Base-by-base conservation (phyloP, 2,329 filamentous ascomycete species). In the Calonectria hawksworthii region DNA sequence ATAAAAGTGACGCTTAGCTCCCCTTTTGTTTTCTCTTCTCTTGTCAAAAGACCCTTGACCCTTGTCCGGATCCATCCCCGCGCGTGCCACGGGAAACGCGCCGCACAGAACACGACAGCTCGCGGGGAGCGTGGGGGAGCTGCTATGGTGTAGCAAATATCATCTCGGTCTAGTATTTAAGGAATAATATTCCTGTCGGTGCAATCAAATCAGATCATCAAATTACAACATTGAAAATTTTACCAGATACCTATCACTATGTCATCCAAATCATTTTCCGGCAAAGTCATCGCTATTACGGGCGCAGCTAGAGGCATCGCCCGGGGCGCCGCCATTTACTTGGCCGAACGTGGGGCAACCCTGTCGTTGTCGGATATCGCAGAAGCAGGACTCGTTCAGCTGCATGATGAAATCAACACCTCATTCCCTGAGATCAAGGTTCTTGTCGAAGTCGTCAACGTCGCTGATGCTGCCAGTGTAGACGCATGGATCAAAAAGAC, bases 21-120 rank as follows among this genome's bases (percentile, higher is more conserved):
- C n/a, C n/a, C n/a, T n/a, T n/a, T n/a, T n/a, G n/a, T n/a, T n/a
- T n/a, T n/a, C n/a, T n/a, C n/a, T n/a, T n/a, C n/a, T 44, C 41
- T n/a, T 44, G 18, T n/a, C 2, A 10, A 8, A 3, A n/a, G n/a
- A 44, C 18, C 7, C 18, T n/a, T 18, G 38, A 44, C 6, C 16
- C 41, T 44, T 10, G 18, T n/a, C 7, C 18, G 7, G 7, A 44
- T 44, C 18, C 18, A 44, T n/a, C 13, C 4, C 34, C 56, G 56
- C 34, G 56, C 56, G n/a, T 61, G 34, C 56, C 56, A 61, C 56
- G 56, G 56, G 56, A 61, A 28, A 34, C 56, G 56, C 54, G 54
- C 54, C 3, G 18, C 10, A 16, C 14, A 34, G 26, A 32, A 30
- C 51, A 44, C 41, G 50, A 21, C 21, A 18, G 16, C 16, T 10